Base-by-base conservation (phyloP, 768 basidiomycete species). In the Leucogyrophana mollusca region DNA sequence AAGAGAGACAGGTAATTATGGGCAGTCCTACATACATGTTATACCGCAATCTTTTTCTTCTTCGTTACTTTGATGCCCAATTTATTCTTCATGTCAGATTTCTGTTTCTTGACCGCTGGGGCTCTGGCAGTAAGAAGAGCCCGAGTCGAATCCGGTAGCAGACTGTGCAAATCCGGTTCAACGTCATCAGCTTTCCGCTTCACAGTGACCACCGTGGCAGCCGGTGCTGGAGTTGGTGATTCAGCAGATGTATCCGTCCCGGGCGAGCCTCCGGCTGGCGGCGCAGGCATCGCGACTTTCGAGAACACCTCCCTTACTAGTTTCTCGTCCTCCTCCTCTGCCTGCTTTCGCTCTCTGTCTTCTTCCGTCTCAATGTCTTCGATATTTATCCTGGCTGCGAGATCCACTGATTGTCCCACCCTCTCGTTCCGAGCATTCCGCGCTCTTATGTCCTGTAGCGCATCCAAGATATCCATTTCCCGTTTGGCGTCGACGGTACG, bases 381-480 rank as follows among this genome's bases (percentile, higher is more conserved):
- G 56, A 70, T 65, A 4, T 70, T 75, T 27, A 90, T 60, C 43
- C 83, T 74, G 4, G 79, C 83, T 17, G 83, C 52, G 33, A 95
- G 64, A 56, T 90, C 86, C 8, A 83, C 83, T 0, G 80, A 69
- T 34, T 90, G 80, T 13, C 89, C 93, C 17, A 91, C 73, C 23
- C 92, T 77, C 55, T 97, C 95, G 55, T 92, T 91, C 46, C 94
- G 79, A 2, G 91, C 87, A 62, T 94, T 94, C 43, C 85, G 74
- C 9, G 87, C 87, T 44, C 90, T 76, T 49, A 94, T 91, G 51
- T 97, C 94, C 62, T 96, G 93, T 47, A 99, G 73, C 10, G 92
- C 92, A 61, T 99, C 96, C 55, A 98, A 77, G 45, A 95, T 87
- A 59, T 97, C 96, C 96, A 99, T 99, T 70, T 97, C 95, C 42